Base-by-base conservation (phyloP, 2,329 filamentous ascomycete species). In the Paramyrothecium sp. region DNA sequence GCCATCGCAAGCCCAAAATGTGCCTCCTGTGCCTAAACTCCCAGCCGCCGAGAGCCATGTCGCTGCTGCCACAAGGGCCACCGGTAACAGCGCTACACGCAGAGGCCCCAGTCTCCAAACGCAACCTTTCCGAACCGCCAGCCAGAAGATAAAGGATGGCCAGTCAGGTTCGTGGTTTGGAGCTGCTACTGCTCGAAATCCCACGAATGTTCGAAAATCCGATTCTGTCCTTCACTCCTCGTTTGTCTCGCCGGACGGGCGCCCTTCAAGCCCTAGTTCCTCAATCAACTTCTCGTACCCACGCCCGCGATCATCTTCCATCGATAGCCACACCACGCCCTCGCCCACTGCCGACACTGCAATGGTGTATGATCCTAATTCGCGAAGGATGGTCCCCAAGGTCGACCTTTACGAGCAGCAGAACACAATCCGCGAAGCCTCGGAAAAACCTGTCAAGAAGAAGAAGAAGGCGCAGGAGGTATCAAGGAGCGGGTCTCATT, bases 1-100 rank as follows among this genome's bases (percentile, higher is more conserved):
- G 49, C 69, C 72, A 58, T 73, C 70, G 61, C 71, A 69, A 47
- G 64, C 70, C 20, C 71, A 75, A 53, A 76, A 84, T 65, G 80
- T 84, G 54, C 91, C 92, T 30, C 92, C 92, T 1, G 87, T 97
- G 2, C 93, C 92, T 38, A 80, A 82, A 3, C 80, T 97, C 23
- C 91, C 91, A 3, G 75, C 81, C 55, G 75, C 81, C 55, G 67
- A 71, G 47, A 62, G 64, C 17, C 56, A 58, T 55, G 66, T 61
- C 55, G 57, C 70, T 17, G 62, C 67, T 13, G 55, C 63, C 56
- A 62, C 60, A 59, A 63, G 54, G 55, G 13, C 56, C 61, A 51
- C 56, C n/a, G 47, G 55, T 41, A 52, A 34, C 63, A 68, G 51
- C 16, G 59, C 69, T 56, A 80, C 72, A 60, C 61, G 76, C 54